Conservation (phyloP, 2,329 filamentous ascomycete species). For the Xylaria sp. region DNA sequence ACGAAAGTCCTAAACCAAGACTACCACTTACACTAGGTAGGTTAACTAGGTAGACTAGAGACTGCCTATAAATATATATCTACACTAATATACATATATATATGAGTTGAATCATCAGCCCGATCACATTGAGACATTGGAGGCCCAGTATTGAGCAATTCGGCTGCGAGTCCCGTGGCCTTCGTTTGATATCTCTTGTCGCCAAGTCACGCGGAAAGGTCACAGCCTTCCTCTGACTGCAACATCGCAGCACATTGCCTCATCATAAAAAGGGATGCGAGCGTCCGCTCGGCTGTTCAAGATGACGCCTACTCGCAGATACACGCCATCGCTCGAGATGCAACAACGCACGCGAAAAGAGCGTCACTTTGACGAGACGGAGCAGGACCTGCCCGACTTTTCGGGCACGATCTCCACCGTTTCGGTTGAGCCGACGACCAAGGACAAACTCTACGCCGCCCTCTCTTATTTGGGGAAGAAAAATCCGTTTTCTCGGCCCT, state of each 20-base stretch:
- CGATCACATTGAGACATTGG: not conserved
- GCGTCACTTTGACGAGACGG: conserved; percentile 60
- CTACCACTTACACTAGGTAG: not conserved
- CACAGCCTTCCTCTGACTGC: conserved; percentile 26
- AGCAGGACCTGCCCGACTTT: conserved; percentile 57
- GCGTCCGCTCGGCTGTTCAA: conserved; percentile 20
- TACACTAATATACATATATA: not conserved
- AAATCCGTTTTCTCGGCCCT: conserved; percentile 68
- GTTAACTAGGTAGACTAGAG: not conserved
- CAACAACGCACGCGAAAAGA: conserved; percentile 61
- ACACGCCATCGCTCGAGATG: conserved; percentile 52
- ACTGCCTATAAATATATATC: not conserved
- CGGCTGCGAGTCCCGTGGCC: conserved; percentile 24
- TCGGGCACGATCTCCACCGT: conserved; percentile 44
- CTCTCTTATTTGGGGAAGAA: conserved; percentile 61
- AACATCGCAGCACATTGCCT: conserved; percentile 18
- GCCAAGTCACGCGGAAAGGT: conserved; percentile 37
- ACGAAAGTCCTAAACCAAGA: conserved; percentile 15
- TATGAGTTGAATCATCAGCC: not conserved
- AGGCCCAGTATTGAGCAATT: not conserved
- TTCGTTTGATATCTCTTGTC: conserved; percentile 10
- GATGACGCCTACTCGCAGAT: conserved; percentile 39
- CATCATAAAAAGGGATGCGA: conserved; percentile 22
- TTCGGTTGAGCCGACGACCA: conserved; percentile 36
- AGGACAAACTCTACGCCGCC: conserved; percentile 50